Percentiles rank a stretch among this genome's conserved stretches.
phyloP scores from a whole-genome alignment of 2,329 filamentous ascomycete species.

The Fusarium sp. region DNA sequence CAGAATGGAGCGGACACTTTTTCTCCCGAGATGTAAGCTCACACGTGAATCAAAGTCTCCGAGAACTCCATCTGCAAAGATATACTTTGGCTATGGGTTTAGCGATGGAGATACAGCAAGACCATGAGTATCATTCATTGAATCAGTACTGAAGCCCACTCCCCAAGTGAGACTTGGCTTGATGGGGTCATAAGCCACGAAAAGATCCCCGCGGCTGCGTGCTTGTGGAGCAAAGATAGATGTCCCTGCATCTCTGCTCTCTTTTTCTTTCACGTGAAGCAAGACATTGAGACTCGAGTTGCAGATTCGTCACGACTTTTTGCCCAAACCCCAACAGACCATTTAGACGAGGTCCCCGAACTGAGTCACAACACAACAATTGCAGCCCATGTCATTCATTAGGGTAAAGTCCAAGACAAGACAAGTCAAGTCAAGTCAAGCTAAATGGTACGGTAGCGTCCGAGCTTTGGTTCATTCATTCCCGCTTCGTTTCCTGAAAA shows the following conservation, averaged over 20 bases:
- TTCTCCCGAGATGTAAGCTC: neutral
- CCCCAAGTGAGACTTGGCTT: slow-evolving; percentile 1
- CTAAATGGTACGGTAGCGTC: neutral
- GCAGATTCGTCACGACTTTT: neutral
- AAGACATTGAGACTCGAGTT: slow-evolving; percentile 13
- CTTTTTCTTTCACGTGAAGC: slow-evolving; percentile 28
- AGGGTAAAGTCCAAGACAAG: neutral
- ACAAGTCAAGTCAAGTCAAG: neutral
- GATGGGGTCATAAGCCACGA: slow-evolving; percentile 16
- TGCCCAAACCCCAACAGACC: neutral
- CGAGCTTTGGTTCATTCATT: slow-evolving; percentile 20
- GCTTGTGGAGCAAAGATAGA: slow-evolving; percentile 19
- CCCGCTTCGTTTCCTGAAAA: slow-evolving; percentile 24
- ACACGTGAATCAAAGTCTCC: slow-evolving; percentile 6
- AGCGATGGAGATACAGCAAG: neutral
- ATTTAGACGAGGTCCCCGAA: slow-evolving; percentile 6
- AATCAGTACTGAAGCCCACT: neutral
- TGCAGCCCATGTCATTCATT: neutral
- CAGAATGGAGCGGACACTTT: slow-evolving; percentile 31
- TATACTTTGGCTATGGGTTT: neutral
- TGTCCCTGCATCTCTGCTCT: slow-evolving; percentile 14
- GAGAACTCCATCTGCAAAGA: slow-evolving; percentile 2
- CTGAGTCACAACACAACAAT: neutral
- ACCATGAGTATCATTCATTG: neutral
- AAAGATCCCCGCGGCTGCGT: slow-evolving; percentile 7